A percentile compares a stretch with the other conserved stretches of the same genome.
These are phyloP conservation scores for Ceratocystis diversiconidia DNA, from an alignment of 2,329 filamentous ascomycete genomes.

Conservation along the genomic window DNA sequence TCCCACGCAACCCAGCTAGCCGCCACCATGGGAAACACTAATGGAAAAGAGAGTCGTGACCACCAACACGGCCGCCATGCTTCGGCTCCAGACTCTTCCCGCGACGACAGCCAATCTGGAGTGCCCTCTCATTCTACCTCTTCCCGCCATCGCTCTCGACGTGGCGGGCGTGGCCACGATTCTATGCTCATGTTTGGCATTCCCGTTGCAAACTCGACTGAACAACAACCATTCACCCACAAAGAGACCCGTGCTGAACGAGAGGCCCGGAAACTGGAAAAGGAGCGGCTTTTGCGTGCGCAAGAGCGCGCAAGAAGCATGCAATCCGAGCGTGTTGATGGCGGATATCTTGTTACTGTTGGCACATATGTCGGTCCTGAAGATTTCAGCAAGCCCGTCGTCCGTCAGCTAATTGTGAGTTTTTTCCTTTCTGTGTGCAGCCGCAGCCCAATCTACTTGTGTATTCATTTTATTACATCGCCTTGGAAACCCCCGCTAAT, in stretches of 20 bases:
- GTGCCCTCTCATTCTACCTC: constrained; percentile 29
- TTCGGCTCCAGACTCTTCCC: neutral
- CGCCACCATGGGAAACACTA: constrained; percentile 29
- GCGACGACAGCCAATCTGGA: constrained; percentile 21
- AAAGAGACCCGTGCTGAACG: constrained; percentile 84
- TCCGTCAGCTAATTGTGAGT: constrained; percentile 77
- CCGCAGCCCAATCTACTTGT: neutral
- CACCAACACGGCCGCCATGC: constrained; percentile 11
- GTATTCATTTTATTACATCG: constrained; percentile 17
- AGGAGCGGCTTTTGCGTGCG: constrained; percentile 57
- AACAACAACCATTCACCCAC: constrained; percentile 41
- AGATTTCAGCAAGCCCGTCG: constrained; percentile 80
- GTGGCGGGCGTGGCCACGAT: constrained; percentile 25
- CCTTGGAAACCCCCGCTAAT: too few relatives aligned
- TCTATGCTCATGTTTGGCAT: constrained; percentile 7
- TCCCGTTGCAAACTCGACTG: neutral
- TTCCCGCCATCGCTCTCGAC: constrained; percentile 19
- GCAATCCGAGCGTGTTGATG: constrained; percentile 83
- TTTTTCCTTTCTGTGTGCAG: neutral
- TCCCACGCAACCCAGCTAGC: constrained; percentile 1
- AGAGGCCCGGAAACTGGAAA: constrained; percentile 72
- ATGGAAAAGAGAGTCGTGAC: constrained; percentile 29
- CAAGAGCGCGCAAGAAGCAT: constrained; percentile 86
- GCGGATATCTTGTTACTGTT: constrained; percentile 84
- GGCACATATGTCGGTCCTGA: constrained; percentile 85